Conservation (phyloP, 2,329 filamentous ascomycete species). For the Alternaria brassicicola region DNA sequence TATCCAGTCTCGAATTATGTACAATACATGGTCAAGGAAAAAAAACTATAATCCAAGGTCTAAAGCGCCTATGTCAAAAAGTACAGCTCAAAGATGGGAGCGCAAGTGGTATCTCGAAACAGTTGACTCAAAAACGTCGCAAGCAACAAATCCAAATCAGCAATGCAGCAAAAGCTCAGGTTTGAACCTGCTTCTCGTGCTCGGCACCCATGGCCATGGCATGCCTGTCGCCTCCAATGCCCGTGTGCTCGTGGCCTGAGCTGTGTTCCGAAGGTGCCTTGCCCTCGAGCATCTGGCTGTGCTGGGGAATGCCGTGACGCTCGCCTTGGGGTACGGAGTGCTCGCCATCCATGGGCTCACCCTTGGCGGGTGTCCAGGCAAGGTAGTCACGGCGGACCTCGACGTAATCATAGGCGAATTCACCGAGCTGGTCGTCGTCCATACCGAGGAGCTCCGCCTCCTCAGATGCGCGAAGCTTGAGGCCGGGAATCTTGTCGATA, state of each 20-base stretch:
- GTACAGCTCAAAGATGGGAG: slow-evolving; percentile 29
- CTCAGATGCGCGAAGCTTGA: slow-evolving; percentile 79
- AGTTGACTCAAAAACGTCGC: slow-evolving; percentile 24
- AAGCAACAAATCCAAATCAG: slow-evolving; percentile 17
- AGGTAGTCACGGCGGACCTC: slow-evolving; percentile 88
- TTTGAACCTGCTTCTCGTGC: slow-evolving; percentile 42
- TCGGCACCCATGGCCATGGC: slow-evolving; percentile 54
- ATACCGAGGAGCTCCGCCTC: slow-evolving; percentile 85
- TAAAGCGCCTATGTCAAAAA: slow-evolving; percentile 14
- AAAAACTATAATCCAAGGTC: slow-evolving; percentile 5
- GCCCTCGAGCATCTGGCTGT: slow-evolving; percentile 69
- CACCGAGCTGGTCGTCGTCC: slow-evolving; percentile 89
- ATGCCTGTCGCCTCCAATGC: slow-evolving; percentile 60
- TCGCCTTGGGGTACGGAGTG: slow-evolving; percentile 67
- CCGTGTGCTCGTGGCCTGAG: slow-evolving; percentile 54
- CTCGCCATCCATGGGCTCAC: slow-evolving; percentile 65
- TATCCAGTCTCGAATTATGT: slow-evolving; percentile 18
- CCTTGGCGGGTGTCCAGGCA: slow-evolving; percentile 80
- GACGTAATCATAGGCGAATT: slow-evolving; percentile 90
- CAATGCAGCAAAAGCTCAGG: slow-evolving; percentile 15
- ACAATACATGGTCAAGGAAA: slow-evolving; percentile 17
- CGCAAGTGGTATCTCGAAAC: slow-evolving; percentile 44
- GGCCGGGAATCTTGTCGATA: slow-evolving; percentile 77
- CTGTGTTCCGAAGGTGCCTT: slow-evolving; percentile 55
- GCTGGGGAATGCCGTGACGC: slow-evolving; percentile 73